These are phyloP conservation scores for Kondoa malvinella DNA, from an alignment of 768 basidiomycete species.

Conservation along the genomic window DNA sequence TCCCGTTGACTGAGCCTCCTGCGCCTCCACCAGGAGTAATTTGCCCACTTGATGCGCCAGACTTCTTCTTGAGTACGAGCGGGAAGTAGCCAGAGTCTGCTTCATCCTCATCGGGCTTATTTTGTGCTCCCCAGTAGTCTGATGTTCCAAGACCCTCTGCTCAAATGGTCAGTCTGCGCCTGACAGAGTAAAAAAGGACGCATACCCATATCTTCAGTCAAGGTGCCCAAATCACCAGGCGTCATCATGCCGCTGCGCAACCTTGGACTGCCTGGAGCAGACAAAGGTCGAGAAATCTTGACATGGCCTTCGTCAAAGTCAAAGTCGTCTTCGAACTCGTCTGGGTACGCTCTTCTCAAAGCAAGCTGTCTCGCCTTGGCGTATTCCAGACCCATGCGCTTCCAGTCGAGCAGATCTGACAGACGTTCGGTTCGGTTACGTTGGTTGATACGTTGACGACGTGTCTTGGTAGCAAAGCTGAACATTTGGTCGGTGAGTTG, in stretches of 20 bases:
- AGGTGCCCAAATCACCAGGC: conserved; percentile 77
- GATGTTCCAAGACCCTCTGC: conserved; percentile 53
- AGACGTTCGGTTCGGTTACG: conserved; percentile 92
- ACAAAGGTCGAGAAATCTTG: conserved; percentile 45
- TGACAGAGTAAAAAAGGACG: conserved; percentile 14
- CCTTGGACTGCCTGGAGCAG: conserved; percentile 73
- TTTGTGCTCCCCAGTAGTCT: conserved; percentile 54
- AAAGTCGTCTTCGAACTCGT: conserved; percentile 55
- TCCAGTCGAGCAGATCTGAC: conserved; percentile 89
- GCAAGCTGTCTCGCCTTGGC: conserved; percentile 74
- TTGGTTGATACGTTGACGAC: conserved; percentile 97
- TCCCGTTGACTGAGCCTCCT: conserved; percentile 31
- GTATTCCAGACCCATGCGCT: conserved; percentile 91
- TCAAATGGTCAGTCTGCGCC: conserved; percentile 27
- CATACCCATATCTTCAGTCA: conserved; percentile 10
- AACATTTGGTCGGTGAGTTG: conserved; percentile 63
- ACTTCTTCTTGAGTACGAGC: conserved; percentile 75
- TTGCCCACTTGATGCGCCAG: conserved; percentile 47
- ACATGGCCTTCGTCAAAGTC: conserved; percentile 50
- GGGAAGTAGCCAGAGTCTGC: conserved; percentile 40
- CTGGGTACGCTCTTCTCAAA: conserved; percentile 82
- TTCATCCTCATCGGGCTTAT: conserved; percentile 43
- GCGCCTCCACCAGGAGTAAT: conserved; percentile 77
- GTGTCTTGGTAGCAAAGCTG: conserved; percentile 57
- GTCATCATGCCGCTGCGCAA: conserved; percentile 63